Evolutionary conservation across 2,329 filamentous ascomycete species (phyloP).

Genomic region (Ceratocystis destructans): DNA sequence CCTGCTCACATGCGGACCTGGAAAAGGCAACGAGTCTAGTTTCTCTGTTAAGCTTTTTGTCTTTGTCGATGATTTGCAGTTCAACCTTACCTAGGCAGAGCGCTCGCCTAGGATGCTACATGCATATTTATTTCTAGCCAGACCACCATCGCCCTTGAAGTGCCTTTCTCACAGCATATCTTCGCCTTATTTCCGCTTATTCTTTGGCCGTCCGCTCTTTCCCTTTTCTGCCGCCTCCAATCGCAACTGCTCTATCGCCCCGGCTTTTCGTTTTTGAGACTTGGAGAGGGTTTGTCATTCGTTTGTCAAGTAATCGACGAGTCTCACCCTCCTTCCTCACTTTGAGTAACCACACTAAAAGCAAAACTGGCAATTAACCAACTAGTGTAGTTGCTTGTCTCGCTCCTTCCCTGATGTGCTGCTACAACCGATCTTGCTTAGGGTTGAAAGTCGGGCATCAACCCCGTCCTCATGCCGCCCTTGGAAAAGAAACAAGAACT

Average conservation of each 20-base stretch:
- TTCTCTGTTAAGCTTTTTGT: neutral
- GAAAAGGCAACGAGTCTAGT: neutral
- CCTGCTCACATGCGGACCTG: too few relatives aligned
- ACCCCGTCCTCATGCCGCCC: neutral
- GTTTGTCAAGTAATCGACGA: neutral
- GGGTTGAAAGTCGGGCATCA: constrained; percentile 2
- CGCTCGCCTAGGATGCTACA: too few relatives aligned
- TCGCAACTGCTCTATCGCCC: neutral
- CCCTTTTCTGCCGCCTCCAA: too few relatives aligned
- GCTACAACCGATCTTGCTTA: neutral
- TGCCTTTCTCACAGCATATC: too few relatives aligned
- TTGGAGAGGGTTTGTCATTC: neutral
- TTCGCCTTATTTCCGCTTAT: too few relatives aligned
- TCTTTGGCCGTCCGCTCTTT: too few relatives aligned
- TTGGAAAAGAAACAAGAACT: neutral
- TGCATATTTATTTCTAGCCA: too few relatives aligned
- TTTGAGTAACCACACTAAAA: neutral
- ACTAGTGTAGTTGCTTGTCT: neutral
- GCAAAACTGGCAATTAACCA: neutral
- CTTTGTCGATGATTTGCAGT: neutral
- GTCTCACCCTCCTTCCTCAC: neutral
- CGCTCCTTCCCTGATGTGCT: neutral
- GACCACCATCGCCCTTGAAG: too few relatives aligned
- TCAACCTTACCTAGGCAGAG: neutral
- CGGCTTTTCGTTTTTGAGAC: neutral